Evolutionary conservation across 306 rosid genomes (phyloP).

Genomic region (Trifolium fragiferum): DNA sequence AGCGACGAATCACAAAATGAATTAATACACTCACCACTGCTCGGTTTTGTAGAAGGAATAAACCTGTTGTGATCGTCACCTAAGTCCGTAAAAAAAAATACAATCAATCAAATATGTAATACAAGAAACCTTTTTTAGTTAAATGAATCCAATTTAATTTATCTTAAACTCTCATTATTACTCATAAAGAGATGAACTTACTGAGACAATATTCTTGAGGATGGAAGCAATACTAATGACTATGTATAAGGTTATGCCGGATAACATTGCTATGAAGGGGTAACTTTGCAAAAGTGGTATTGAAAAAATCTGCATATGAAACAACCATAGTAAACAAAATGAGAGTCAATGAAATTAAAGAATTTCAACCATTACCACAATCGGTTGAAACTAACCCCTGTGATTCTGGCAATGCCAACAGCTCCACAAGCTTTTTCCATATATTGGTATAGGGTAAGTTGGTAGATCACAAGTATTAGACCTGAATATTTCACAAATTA

Average conservation of each 20-base stretch:
- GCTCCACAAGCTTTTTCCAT: constrained; percentile 64
- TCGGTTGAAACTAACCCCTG: constrained; percentile 59
- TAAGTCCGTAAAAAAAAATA: constrained; percentile 15
- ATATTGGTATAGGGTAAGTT: constrained; percentile 54
- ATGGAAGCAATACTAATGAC: constrained; percentile 47
- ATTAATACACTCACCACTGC: constrained; percentile 67
- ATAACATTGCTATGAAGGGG: constrained; percentile 50
- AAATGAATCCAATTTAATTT: not conserved
- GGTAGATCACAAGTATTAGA: constrained; percentile 61
- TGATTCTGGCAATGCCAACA: constrained; percentile 46
- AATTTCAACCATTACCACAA: not conserved
- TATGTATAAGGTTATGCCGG: constrained; percentile 48
- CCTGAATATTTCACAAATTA: constrained; percentile 51
- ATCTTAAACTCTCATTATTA: not conserved
- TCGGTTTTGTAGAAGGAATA: constrained; percentile 77
- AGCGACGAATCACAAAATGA: not conserved
- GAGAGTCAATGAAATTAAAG: not conserved
- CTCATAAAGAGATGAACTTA: constrained; percentile 32
- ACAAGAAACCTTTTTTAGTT: not conserved
- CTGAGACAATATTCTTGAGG: constrained; percentile 37
- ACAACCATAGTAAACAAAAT: not conserved
- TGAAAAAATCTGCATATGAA: constrained; percentile 40
- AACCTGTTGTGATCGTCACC: constrained; percentile 49
- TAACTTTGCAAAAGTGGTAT: constrained; percentile 57
- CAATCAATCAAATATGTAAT: not conserved